phyloP scores from a whole-genome alignment of 2,329 filamentous ascomycete species.

The Sodiomyces alkalinus region DNA sequence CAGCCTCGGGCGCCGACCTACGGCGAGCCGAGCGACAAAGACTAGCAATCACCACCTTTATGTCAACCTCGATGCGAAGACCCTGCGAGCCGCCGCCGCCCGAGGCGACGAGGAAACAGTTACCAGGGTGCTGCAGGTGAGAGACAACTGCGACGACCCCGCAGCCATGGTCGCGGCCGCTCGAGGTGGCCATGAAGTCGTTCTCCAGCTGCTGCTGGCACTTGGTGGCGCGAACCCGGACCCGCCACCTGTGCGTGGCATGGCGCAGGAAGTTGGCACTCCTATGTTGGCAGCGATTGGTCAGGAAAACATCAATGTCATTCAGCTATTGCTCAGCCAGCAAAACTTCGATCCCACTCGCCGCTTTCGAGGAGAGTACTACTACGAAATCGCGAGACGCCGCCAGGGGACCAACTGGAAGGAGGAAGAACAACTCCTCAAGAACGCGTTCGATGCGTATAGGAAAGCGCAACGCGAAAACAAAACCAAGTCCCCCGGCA shows the following conservation, averaged over 20 bases:
- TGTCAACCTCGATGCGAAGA: conserved; percentile 47
- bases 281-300: conserved; percentile 92
- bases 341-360: conserved; percentile 70
- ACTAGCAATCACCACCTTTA: conserved; percentile 50
- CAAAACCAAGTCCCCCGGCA: conserved; percentile 35
- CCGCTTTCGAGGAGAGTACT: conserved; percentile 61
- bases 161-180: conserved; percentile 84
- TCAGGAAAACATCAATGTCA: conserved; percentile 70
- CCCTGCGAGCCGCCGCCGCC: conserved; percentile 42
- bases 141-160: conserved; percentile 52
- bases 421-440: conserved; percentile 69
- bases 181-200: conserved; percentile 77
- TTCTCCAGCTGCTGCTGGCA: conserved; percentile 63
- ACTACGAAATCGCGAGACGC: conserved; percentile 73
- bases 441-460: conserved; percentile 55
- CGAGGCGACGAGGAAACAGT: conserved; percentile 48
- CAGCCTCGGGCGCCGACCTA: conserved; percentile 29
- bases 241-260: conserved; percentile 46
- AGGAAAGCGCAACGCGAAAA: conserved; percentile 34
- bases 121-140: conserved; percentile 44
- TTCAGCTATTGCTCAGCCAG: conserved; percentile 65
- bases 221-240: conserved; percentile 52
- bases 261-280: conserved; percentile 60
- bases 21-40: conserved; percentile 44
- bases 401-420: conserved; percentile 80